Evolutionary conservation across 108 stramenopile genomes (phyloP), one percentile per base, ranked within the genome.

Genomic region (Pseudonitzschia delicatissima): DNA sequence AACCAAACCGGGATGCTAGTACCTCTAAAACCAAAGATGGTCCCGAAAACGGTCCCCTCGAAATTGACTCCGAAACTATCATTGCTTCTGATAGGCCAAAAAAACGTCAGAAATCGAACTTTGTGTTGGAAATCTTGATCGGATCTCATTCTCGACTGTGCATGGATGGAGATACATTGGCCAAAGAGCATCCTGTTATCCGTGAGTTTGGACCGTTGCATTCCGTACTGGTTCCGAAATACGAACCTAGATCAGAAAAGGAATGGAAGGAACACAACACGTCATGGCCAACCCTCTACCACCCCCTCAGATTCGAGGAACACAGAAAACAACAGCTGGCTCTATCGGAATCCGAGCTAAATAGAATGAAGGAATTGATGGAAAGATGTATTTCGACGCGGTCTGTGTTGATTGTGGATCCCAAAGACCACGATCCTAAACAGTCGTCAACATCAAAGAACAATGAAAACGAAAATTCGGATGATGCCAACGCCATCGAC

Each of bases 241-340:
- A 84, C 71, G 70, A 74, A 23, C 84, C 91, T 2, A 51, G 76
- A 34, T 87, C 86, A 7, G 62, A 79, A 37, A 57, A 72, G 27
- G 86, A 92, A 64, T 76, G 80, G 40, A 64, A 87, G 34, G 69
- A 82, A 65, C 81, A 73, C 64, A 85, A 87, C 49, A 21, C 58
- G 11, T 52, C 66, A 17, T 92, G 91, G 91, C 91, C 87, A 8
- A 88, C 86, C 13, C 57, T 72, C 5, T 86, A 74, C 52, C 83
- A 80, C 62, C 82, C 83, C 11, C 68, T 86, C 51, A 62, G 84
- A 63, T 76, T 82, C 7, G 59, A 49, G 6, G 82, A 87, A 67
- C 81, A 82, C 50, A 69, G 74, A 42, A 59, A 74, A 44, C 66
- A 88, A 44, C 55, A 83, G 47, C 31, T 77, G 48, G 60, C 66